Evolutionary conservation across 1,284 basidiomycete species (phyloP).

Genomic region (Rhodotorula sp.): DNA sequence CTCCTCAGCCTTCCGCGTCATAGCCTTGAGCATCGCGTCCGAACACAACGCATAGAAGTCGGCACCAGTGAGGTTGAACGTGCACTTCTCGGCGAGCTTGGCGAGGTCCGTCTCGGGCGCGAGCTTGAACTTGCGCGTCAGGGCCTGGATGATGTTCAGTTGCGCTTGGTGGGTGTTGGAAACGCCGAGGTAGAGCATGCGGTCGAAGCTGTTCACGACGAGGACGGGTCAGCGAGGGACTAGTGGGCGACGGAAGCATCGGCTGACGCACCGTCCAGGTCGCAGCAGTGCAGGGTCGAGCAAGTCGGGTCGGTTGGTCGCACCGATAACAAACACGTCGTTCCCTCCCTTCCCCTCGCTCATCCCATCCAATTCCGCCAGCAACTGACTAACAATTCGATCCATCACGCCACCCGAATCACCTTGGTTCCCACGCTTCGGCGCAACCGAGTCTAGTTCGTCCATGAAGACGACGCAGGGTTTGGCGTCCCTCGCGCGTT

Average conservation of each 20-base stretch:
- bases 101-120: conserved; percentile 67
- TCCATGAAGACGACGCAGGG: conserved; percentile 55
- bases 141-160: conserved; percentile 78
- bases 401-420: conserved; percentile 55
- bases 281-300: conserved; percentile 52
- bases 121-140: conserved; percentile 89
- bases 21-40: conserved; percentile 92
- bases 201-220: conserved; percentile 75
- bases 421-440: conserved; percentile 53
- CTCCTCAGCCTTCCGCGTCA: conserved; percentile 79
- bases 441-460: conserved; percentile 53
- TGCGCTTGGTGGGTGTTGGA: conserved; percentile 84
- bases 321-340: conserved; percentile 54
- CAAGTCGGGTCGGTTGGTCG: conserved; percentile 53
- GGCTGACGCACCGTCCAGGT: conserved; percentile 47
- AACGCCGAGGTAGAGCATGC: conserved; percentile 94
- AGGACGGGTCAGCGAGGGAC: neutral
- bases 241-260: neutral
- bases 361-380: conserved; percentile 54
- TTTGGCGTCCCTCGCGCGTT: conserved; percentile 52
- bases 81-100: conserved; percentile 69
- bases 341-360: conserved; percentile 47
- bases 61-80: conserved; percentile 93
- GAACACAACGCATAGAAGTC: conserved; percentile 98
- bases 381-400: conserved; percentile 52